Conservation (phyloP, 352 stramenopile species). For the Lagenidium sp. region DNA sequence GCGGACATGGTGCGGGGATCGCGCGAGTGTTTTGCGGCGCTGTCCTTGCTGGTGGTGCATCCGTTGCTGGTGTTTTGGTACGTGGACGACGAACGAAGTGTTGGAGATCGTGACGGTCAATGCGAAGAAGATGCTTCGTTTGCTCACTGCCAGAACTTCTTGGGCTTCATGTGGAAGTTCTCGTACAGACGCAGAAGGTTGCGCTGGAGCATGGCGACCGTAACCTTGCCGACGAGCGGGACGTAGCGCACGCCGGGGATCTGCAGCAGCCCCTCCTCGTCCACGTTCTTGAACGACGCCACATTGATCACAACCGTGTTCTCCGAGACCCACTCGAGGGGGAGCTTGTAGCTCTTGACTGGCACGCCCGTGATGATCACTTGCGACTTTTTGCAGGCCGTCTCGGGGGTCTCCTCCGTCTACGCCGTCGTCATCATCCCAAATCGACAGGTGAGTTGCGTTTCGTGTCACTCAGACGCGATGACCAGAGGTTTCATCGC, state of each 20-base stretch:
- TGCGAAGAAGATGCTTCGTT: neutral
- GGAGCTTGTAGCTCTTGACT: conserved; percentile 90
- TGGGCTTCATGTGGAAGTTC: conserved; percentile 91
- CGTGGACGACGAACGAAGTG: too few relatives aligned
- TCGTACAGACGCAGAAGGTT: conserved; percentile 95
- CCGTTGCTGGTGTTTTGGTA: too few relatives aligned
- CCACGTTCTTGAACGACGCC: conserved; percentile 93
- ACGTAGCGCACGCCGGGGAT: conserved; percentile 92
- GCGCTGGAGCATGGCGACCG: conserved; percentile 93
- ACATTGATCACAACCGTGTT: conserved; percentile 95
- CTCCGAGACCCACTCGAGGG: conserved; percentile 86
- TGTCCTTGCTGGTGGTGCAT: too few relatives aligned
- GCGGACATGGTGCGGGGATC: too few relatives aligned
- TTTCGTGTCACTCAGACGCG: too few relatives aligned
- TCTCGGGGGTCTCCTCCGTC: conserved; percentile 78
- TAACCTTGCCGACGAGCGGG: conserved; percentile 95
- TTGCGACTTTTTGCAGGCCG: conserved; percentile 83
- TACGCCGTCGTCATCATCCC: conserved; percentile 13
- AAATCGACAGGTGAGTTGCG: conserved; percentile 1
- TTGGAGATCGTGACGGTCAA: too few relatives aligned
- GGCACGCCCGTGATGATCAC: conserved; percentile 95
- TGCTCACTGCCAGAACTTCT: conserved; percentile 75
- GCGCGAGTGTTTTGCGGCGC: too few relatives aligned
- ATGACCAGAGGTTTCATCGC: neutral
- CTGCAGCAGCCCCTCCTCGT: conserved; percentile 87